Evolutionary conservation across 2,329 filamentous ascomycete species (phyloP), one percentile per base, ranked within the genome.

Genomic region (Microsporum audouinii): DNA sequence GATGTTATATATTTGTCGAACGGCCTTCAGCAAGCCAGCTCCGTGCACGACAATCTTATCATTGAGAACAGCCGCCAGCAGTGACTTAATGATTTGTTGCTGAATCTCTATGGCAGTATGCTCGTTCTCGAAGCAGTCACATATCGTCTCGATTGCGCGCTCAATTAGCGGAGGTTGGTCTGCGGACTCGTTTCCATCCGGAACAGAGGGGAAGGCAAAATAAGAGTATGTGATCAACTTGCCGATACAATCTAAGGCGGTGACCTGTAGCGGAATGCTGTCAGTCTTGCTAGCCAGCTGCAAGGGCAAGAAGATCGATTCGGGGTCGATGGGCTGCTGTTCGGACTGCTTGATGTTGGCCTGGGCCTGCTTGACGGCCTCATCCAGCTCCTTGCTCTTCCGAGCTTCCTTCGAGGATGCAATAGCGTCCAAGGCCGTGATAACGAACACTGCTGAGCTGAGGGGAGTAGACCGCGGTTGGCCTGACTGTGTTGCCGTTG

Each of bases 161-260:
- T 99, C 95, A 71, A 99, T 99, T 66, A 99, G 80, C 14, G 92
- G 91, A 65, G 71, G 67, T 29, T 71, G 65, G 59, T 74, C 74
- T 62, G 73, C 70, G 49, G 74, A 75, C 66, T 79, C 76, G 65
- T 78, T 73, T 57, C 43, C 43, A 56, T 63, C 29, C 1, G 61
- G 53, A 3, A 69, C 63, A 58, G 78, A 79, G 39, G 86, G 83
- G 57, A 89, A 84, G 57, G 92, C 92, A 75, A 99, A 97, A 79
- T 97, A 97, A 17, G 94, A 96, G 74, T 96, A 99, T 69, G 92
- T 96, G 72, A 97, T 97, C 65, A 99, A 85, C 79, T 99, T 99
- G 69, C 95, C 94, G 69, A 99, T 96, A 76, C 92, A 97, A 76
- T 99, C 94, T 70, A 99, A 84, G 5, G 94, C 91, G 41, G 88